Conservation (phyloP, 345 rosid genomes). For the Crucihimalaya himalaica region DNA sequence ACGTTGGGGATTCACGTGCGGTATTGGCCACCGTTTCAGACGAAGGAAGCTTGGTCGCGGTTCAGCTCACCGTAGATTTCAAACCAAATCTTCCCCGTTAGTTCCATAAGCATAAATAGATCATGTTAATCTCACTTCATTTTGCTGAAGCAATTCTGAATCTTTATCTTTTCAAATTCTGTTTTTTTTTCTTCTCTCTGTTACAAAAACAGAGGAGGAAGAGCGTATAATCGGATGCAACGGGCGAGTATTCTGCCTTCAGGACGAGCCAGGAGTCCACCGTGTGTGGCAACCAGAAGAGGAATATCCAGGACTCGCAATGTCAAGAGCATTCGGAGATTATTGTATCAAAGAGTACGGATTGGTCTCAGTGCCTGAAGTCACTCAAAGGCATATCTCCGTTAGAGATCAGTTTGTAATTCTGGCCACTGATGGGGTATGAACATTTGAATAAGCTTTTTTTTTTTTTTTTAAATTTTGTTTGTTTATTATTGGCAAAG, state of each 20-base stretch:
- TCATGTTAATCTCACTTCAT: background rate
- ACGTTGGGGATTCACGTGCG: conserved; percentile 94
- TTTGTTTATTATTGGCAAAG: background rate
- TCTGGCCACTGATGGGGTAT: conserved; percentile 92
- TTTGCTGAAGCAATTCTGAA: background rate
- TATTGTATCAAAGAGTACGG: conserved; percentile 78
- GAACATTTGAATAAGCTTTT: background rate
- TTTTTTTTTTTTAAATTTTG: no score
- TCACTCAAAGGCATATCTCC: conserved; percentile 67
- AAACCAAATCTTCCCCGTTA: conserved; percentile 86
- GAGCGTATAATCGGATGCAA: conserved; percentile 69
- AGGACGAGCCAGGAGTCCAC: conserved; percentile 91
- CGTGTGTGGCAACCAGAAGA: conserved; percentile 84
- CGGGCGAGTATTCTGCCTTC: conserved; percentile 73
- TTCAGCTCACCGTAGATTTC: conserved; percentile 88
- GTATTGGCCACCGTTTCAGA: conserved; percentile 78
- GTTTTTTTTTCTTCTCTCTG: background rate
- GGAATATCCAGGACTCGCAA: conserved; percentile 86
- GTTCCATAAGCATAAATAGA: conserved; percentile 32
- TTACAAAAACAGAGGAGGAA: conserved; percentile 73
- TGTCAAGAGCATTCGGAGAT: conserved; percentile 98
- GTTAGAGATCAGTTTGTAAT: conserved; percentile 73
- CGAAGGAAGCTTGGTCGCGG: conserved; percentile 66
- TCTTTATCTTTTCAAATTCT: background rate
- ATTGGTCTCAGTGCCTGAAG: conserved; percentile 78